Evolutionary conservation across 352 stramenopile species (phyloP).

Genomic region (Phytopythium kandeliae): DNA sequence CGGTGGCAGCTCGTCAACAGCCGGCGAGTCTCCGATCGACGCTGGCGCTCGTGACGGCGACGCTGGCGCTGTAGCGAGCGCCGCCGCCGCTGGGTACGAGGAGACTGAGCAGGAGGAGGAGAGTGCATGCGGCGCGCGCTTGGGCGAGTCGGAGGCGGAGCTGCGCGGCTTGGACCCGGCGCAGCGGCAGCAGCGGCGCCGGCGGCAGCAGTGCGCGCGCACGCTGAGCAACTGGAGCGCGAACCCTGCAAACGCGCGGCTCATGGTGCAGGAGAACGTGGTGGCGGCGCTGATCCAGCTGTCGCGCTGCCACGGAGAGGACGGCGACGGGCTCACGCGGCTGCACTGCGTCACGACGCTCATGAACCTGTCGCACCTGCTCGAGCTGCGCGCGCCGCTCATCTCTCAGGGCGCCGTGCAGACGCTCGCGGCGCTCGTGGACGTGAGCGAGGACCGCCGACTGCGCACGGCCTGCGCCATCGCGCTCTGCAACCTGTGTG

Average conservation of each 20-base stretch:
- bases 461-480: slow-evolving; percentile 79
- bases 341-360: slow-evolving; percentile 80
- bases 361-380: slow-evolving; percentile 78
- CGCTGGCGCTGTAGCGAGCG: not conserved
- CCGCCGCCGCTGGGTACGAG: not conserved
- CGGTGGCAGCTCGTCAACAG: no score
- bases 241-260: slow-evolving; percentile 73
- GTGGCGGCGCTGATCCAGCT: slow-evolving; percentile 80
- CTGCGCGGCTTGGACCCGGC: slow-evolving; percentile 3
- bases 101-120: slow-evolving; percentile 1
- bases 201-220: slow-evolving; percentile 65
- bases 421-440: slow-evolving; percentile 68
- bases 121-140: no score
- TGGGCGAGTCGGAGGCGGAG: no score
- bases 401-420: slow-evolving; percentile 70
- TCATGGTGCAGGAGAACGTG: slow-evolving; percentile 87
- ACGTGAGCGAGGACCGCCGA: slow-evolving; percentile 51
- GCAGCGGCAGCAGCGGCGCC: slow-evolving; percentile 29
- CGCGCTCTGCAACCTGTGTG: slow-evolving; percentile 85
- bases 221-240: slow-evolving; percentile 88
- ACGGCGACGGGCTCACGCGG: slow-evolving; percentile 53
- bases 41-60: not conserved
- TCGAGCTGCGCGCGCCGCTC: slow-evolving; percentile 49
- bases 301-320: slow-evolving; percentile 24
- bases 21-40: not conserved